These are phyloP conservation scores for Aspergillus hortae DNA, from an alignment of 2,329 filamentous ascomycete genomes.

Conservation along the genomic window DNA sequence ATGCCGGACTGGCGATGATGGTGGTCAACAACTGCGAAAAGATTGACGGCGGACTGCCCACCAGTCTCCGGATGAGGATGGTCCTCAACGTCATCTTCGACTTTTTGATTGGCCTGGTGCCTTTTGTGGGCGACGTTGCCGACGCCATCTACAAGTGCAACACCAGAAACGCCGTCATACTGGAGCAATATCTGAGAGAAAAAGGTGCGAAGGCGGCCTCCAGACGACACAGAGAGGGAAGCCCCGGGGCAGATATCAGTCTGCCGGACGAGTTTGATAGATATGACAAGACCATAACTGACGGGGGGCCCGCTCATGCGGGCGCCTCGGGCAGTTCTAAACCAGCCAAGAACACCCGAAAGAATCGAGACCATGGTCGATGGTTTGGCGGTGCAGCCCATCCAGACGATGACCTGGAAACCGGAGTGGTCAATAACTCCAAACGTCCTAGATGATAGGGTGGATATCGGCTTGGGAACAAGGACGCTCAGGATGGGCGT, in stretches of 20 bases:
- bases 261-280: constrained; percentile 37
- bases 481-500: too few species aligned
- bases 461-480: background rate
- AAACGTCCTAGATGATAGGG: constrained; percentile 9
- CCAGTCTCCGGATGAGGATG: constrained; percentile 65
- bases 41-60: constrained; percentile 69
- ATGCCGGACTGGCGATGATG: constrained; percentile 69
- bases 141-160: constrained; percentile 49
- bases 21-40: constrained; percentile 69
- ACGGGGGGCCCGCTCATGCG: constrained; percentile 15
- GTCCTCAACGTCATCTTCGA: constrained; percentile 66
- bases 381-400: constrained; percentile 30
- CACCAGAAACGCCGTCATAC: constrained; percentile 44
- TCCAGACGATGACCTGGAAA: constrained; percentile 27
- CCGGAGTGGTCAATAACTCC: constrained; percentile 23
- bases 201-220: constrained; percentile 34
- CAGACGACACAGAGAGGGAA: constrained; percentile 20
- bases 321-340: constrained; percentile 20
- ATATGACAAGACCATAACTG: constrained; percentile 26
- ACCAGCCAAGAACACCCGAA: constrained; percentile 18
- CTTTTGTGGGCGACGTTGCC: constrained; percentile 48
- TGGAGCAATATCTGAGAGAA: constrained; percentile 43
- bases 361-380: constrained; percentile 21
- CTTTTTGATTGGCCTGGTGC: constrained; percentile 49
- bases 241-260: constrained; percentile 30